Evolutionary conservation across 2,329 filamentous ascomycete genomes (phyloP).

Genomic region (Aspergillus brunneoviolaceus): DNA sequence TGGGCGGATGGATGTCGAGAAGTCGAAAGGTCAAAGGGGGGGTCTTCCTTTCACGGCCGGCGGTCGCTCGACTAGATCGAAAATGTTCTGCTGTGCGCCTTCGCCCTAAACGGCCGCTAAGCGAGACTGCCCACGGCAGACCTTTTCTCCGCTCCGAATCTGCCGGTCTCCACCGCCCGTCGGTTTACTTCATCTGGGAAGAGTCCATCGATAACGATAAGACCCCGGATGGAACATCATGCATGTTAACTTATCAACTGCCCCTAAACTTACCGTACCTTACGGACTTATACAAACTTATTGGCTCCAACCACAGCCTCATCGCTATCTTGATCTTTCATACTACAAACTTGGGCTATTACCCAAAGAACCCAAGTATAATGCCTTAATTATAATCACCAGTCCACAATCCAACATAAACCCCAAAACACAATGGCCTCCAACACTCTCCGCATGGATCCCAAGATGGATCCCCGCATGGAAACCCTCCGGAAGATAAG

Average conservation of each 20-base stretch:
- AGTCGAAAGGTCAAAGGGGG: constrained; percentile 43
- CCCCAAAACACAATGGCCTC: neutral
- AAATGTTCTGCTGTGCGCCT: constrained; percentile 42
- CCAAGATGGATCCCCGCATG: constrained; percentile 18
- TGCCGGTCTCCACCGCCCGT: neutral
- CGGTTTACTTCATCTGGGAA: neutral
- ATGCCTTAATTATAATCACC: neutral
- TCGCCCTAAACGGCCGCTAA: constrained; percentile 39
- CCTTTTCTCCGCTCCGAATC: constrained; percentile 16
- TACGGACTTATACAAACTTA: neutral
- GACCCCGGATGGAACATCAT: neutral
- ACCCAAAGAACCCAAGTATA: neutral
- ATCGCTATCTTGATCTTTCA: neutral
- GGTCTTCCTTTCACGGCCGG: constrained; percentile 34
- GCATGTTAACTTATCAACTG: too few relatives aligned
- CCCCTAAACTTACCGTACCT: too few relatives aligned
- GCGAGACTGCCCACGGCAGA: constrained; percentile 27
- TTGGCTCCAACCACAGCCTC: neutral
- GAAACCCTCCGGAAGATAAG: constrained; percentile 27
- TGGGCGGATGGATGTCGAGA: constrained; percentile 41
- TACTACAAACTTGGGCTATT: neutral
- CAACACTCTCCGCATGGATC: constrained; percentile 2
- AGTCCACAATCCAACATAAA: neutral
- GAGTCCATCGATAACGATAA: constrained; percentile 19
- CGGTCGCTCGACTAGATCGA: constrained; percentile 34